Evolutionary conservation across 2,329 filamentous ascomycete species (phyloP).

Genomic region (Venturia carpophila): DNA sequence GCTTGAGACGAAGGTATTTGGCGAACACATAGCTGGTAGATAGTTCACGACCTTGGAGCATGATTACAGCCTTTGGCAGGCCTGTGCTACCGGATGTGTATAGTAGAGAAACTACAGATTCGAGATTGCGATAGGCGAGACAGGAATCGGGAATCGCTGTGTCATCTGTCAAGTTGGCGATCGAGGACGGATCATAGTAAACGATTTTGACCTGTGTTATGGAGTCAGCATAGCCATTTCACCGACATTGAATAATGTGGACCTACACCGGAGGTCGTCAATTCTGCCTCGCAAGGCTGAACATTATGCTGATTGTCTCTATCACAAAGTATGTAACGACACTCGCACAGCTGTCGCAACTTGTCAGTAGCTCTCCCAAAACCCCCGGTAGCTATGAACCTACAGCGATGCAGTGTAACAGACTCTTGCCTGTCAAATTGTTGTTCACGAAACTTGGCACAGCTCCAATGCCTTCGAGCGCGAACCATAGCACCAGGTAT

Average conservation of each 20-base stretch:
- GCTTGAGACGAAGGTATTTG: slow-evolving; percentile 27
- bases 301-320: slow-evolving; percentile 22
- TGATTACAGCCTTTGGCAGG: slow-evolving; percentile 28
- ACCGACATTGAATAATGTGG: too few species aligned
- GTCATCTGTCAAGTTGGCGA: slow-evolving; percentile 27
- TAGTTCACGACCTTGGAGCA: slow-evolving; percentile 27
- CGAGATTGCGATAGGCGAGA: slow-evolving; percentile 26
- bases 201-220: background rate
- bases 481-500: slow-evolving; percentile 34
- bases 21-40: slow-evolving; percentile 23
- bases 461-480: slow-evolving; percentile 30
- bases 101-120: slow-evolving; percentile 27
- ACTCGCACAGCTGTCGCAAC: slow-evolving; percentile 10
- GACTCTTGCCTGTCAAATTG: slow-evolving; percentile 29
- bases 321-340: slow-evolving; percentile 10
- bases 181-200: slow-evolving; percentile 19
- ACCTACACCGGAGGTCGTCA: background rate
- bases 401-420: slow-evolving; percentile 30
- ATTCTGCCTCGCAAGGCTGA: slow-evolving; percentile 23
- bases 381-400: background rate
- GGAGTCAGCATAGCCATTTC: background rate
- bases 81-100: slow-evolving; percentile 33
- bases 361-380: background rate
- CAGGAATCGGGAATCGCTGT: slow-evolving; percentile 20
- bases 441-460: slow-evolving; percentile 30